Conservation (phyloP, 2,329 filamentous ascomycete genomes). For the Trichoderma asperellum region DNA sequence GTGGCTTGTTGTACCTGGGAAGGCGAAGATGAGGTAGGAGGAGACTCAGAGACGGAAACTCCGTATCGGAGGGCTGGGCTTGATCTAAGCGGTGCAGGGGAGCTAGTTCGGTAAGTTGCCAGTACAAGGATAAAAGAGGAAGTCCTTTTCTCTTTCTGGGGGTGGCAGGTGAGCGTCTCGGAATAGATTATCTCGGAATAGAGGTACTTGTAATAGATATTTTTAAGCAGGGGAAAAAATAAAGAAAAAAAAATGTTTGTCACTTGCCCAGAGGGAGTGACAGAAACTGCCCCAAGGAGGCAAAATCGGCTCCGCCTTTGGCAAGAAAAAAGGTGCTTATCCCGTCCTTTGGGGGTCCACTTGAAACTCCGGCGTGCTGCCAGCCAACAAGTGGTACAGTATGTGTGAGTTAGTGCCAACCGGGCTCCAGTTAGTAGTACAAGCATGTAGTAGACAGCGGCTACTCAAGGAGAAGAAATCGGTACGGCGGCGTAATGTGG, state of each 20-base stretch:
- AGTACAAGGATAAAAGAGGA: not conserved
- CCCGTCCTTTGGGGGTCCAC: slow-evolving; percentile 8
- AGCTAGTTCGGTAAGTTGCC: not conserved
- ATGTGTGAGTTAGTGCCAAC: not conserved
- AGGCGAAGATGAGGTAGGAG: slow-evolving; percentile 2
- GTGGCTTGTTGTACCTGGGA: slow-evolving; percentile 2
- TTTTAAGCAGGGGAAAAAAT: not conserved
- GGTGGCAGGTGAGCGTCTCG: not conserved
- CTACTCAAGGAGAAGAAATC: slow-evolving; percentile 25
- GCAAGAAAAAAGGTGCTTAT: slow-evolving; percentile 25
- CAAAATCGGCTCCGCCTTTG: not conserved
- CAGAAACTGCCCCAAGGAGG: not conserved
- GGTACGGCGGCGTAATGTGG: slow-evolving; percentile 24
- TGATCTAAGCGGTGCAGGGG: not conserved
- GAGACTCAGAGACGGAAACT: not conserved
- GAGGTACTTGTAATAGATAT: not conserved
- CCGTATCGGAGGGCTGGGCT: not conserved
- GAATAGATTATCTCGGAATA: not conserved
- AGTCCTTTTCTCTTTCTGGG: not conserved
- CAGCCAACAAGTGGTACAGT: not conserved
- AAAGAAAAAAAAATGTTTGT: not conserved
- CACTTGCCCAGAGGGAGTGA: not conserved
- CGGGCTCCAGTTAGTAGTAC: not conserved
- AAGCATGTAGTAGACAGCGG: slow-evolving; percentile 5
- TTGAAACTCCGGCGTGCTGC: not conserved